phyloP scores from a whole-genome alignment of 352 stramenopile genomes.

The Pythium grandisporangium region DNA sequence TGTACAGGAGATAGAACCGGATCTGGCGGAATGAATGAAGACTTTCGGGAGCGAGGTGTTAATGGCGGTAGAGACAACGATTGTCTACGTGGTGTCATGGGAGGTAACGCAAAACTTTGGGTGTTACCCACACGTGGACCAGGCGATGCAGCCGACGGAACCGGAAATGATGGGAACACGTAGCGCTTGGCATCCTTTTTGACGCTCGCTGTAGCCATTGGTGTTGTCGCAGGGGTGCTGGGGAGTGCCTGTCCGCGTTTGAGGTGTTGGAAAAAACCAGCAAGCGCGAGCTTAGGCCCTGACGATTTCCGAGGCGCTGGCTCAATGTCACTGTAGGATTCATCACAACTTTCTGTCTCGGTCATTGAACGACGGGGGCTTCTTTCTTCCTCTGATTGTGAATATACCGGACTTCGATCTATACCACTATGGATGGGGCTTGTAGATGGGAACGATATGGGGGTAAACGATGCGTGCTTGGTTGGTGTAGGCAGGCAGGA shows the following conservation, averaged over 20 bases:
- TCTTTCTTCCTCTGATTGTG: constrained; percentile 15
- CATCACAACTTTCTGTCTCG: constrained; percentile 17
- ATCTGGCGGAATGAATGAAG: too few species aligned
- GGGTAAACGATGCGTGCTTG: not conserved
- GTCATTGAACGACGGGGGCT: constrained; percentile 19
- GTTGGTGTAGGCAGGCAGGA: too few species aligned
- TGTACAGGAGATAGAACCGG: too few species aligned
- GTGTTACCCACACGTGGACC: constrained; percentile 3
- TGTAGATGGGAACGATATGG: not conserved
- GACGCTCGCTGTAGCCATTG: constrained; percentile 59
- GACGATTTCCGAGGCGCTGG: constrained; percentile 4
- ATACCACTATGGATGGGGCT: constrained; percentile 1
- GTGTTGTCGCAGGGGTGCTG: constrained; percentile 49
- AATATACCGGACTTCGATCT: constrained; percentile 4
- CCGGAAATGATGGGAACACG: constrained; percentile 35
- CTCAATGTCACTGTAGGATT: constrained; percentile 9
- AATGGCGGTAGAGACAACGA: constrained; percentile 14
- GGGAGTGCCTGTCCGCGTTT: constrained; percentile 41
- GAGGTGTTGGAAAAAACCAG: constrained; percentile 61
- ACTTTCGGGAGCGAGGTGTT: too few species aligned
- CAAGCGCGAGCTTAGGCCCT: constrained; percentile 39
- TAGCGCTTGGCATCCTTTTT: constrained; percentile 57
- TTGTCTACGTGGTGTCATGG: constrained; percentile 8
- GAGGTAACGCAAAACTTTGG: constrained; percentile 6
- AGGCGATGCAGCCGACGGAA: constrained; percentile 9